A percentile compares a stretch with the other conserved stretches of the same genome.
Conservation (phyloP, 2,329 filamentous ascomycete species). For the Venturia nashicola region DNA sequence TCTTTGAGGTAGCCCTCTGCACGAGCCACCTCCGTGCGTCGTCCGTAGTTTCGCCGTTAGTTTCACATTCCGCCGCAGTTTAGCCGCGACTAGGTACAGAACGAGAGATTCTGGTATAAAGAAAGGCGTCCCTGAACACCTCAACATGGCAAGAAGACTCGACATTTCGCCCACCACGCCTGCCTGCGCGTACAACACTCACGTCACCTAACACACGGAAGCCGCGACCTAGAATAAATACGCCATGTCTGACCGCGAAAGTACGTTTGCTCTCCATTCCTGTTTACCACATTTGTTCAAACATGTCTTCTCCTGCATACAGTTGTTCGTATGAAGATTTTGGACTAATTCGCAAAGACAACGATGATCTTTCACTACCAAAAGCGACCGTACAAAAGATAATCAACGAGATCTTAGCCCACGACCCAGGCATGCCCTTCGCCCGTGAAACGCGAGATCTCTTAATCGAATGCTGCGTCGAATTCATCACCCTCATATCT, state of each 20-base stretch:
- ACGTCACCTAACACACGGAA: neutral
- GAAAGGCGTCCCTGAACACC: neutral
- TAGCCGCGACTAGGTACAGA: neutral
- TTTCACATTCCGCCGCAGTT: neutral
- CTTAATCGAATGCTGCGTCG: slow-evolving; percentile 95
- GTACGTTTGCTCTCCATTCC: neutral
- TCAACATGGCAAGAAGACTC: neutral
- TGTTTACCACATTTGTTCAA: neutral
- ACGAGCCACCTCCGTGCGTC: neutral
- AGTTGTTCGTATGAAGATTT: neutral
- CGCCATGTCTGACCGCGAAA: slow-evolving; percentile 5
- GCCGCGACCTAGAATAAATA: neutral
- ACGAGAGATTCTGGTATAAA: neutral
- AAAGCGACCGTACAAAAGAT: slow-evolving; percentile 65
- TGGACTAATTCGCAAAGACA: slow-evolving; percentile 13
- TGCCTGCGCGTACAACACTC: neutral
- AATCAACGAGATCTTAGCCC: slow-evolving; percentile 80
- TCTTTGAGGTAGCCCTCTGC: neutral
- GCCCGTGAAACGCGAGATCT: slow-evolving; percentile 92
- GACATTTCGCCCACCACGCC: neutral
- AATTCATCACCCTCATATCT: slow-evolving; percentile 98
- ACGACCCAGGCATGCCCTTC: slow-evolving; percentile 68
- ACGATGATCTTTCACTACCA: slow-evolving; percentile 29
- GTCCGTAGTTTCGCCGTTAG: too few species aligned
- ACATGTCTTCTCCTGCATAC: neutral